phyloP scores from a whole-genome alignment of 1,139 yeast genomes.

The Eremothecium cymbalariae region DNA sequence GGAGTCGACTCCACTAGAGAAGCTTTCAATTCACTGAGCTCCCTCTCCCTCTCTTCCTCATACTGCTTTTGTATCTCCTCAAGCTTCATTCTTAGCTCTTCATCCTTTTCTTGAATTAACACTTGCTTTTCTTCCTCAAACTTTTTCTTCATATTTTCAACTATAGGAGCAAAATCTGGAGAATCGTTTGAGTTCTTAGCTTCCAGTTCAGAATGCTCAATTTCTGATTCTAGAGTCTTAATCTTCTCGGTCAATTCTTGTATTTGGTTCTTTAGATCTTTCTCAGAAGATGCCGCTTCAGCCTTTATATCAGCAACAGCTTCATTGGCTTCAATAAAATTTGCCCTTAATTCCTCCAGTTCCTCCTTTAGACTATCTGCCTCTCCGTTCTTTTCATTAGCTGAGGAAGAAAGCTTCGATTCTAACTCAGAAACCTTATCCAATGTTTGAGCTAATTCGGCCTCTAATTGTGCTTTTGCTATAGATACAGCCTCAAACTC shows the following conservation, averaged over 20 bases:
- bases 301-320: conserved; percentile 14
- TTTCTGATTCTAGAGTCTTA: conserved; percentile 6
- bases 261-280: conserved; percentile 15
- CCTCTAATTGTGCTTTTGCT: conserved; percentile 12
- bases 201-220: conserved; percentile 1
- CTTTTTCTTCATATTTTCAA: conserved; percentile 16
- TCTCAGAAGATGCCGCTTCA: conserved; percentile 10
- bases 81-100: conserved; percentile 12
- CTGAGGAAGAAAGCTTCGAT: conserved; percentile 1
- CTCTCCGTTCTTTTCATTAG: neutral
- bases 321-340: conserved; percentile 14
- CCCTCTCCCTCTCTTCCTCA: conserved; percentile 7
- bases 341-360: conserved; percentile 13
- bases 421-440: conserved; percentile 8
- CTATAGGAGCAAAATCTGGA: neutral
- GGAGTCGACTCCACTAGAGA: neutral
- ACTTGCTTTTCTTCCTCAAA: conserved; percentile 24
- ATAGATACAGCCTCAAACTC: conserved; percentile 16
- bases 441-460: conserved; percentile 13
- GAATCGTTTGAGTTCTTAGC: conserved; percentile 1
- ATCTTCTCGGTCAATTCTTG: conserved; percentile 11
- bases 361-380: conserved; percentile 8
- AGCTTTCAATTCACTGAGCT: neutral
- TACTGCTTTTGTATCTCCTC: conserved; percentile 9
- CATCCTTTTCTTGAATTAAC: conserved; percentile 15